These are phyloP conservation scores for Sideroxylon spinosum DNA, from an alignment of 179 eudicot genomes.

Conservation along the genomic window DNA sequence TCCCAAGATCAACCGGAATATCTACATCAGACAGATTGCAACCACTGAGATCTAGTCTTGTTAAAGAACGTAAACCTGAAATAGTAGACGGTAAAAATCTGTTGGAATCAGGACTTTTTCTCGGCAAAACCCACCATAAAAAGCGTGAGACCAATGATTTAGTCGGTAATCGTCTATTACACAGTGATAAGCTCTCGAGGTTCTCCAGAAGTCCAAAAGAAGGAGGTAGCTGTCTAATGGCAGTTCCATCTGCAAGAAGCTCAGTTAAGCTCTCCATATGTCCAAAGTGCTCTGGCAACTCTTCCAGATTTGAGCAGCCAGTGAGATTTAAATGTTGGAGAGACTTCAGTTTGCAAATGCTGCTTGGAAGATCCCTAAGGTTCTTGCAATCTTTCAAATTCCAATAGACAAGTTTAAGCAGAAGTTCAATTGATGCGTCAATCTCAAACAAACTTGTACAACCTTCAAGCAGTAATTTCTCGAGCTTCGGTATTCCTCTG, in stretches of 20 bases:
- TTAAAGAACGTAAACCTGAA: background rate
- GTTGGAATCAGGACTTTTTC: background rate
- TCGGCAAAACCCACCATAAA: background rate
- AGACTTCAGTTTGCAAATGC: background rate
- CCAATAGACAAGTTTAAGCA: background rate
- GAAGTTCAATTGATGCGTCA: background rate
- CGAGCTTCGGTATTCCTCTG: background rate
- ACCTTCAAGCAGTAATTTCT: background rate
- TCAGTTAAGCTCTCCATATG: background rate
- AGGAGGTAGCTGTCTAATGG: too few species aligned
- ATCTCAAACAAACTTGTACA: background rate
- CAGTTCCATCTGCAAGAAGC: background rate
- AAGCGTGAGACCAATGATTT: background rate
- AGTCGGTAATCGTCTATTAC: background rate
- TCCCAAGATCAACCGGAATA: background rate
- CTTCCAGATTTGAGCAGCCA: background rate
- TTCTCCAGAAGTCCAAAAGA: background rate
- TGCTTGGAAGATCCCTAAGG: background rate
- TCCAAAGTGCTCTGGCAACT: background rate
- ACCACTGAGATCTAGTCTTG: background rate
- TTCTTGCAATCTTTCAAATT: background rate
- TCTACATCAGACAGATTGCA: too few species aligned
- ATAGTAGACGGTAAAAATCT: background rate
- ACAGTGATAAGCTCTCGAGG: background rate
- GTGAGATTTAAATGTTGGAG: background rate